Base-by-base conservation (phyloP, 2,329 filamentous ascomycete genomes). In the Nannizziopsis barbatae region DNA sequence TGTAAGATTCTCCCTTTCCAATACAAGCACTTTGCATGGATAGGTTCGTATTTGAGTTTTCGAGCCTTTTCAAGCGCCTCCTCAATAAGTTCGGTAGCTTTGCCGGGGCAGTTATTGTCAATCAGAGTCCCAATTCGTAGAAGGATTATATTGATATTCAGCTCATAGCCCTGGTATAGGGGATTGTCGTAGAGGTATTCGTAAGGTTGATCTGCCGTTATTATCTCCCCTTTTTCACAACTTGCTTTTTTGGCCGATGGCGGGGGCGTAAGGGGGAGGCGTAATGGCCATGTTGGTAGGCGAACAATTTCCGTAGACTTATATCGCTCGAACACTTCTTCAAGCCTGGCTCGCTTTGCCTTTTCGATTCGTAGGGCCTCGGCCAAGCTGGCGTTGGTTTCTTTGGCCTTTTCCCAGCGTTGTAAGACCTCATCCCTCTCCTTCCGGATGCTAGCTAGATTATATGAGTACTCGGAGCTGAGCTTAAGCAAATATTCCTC, bases 1-100 rank as follows among this genome's bases (percentile, higher is more conserved):
- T 57, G 55, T 35, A 57, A 51, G 14, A 62, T 53, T 12, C 56
- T 53, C 8, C 58, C 59, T 45, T 59, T 47, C 60, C 60, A 62
- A 52, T 58, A 62, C 20, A 53, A 36, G 32, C 59, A 62, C 18
- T 45, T 50, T 27, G 47, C 47, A 30, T 40, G 37, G 7, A 50
- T 37, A 8, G 47, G 47, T 27, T n/a, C 20, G 18, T 50, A 50
- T 9, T 50, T 33, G n/a, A 50, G 36, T 20, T 41, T 45, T 14
- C 30, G 14, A 2, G 47, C 47, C 15, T 43, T 41, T 32, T 40
- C 42, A 5, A 45, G 41, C 2, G 47, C 47, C 15, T 50, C 47
- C 6, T 43, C 47, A 4, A 49, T 35, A 18, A 49, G 47, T 8
- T 15, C 15, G 15, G 11, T n/a, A 5, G 47, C 47, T 22, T 49